phyloP scores from a whole-genome alignment of 345 rosid species.

The Corchorus capsularis region DNA sequence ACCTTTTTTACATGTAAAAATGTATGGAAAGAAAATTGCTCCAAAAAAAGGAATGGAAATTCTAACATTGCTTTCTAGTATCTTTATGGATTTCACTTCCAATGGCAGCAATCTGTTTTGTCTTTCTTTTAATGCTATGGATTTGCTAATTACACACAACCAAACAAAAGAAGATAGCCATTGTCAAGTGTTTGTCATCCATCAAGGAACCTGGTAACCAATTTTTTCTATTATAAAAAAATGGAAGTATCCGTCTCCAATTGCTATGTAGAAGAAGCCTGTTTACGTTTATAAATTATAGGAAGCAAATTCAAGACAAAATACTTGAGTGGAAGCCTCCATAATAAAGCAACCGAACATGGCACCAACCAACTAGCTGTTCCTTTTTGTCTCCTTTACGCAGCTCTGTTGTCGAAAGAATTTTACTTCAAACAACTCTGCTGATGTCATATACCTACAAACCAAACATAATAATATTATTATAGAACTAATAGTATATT shows the following conservation, averaged over 20 bases:
- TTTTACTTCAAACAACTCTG: not conserved
- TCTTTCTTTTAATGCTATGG: not conserved
- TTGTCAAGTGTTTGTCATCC: not conserved
- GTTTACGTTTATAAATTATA: not conserved
- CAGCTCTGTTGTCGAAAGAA: not conserved
- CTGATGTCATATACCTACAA: not conserved
- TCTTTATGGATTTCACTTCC: not conserved
- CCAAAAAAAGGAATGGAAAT: conserved; percentile 10
- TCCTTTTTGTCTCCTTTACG: too few relatives aligned
- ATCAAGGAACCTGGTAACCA: not conserved
- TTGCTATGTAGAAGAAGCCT: too few relatives aligned
- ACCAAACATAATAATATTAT: not conserved
- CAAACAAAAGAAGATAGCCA: not conserved
- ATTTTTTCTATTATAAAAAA: too few relatives aligned
- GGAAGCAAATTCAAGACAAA: not conserved
- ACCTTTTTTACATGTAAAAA: not conserved
- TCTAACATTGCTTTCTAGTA: not conserved
- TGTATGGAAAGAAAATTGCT: not conserved
- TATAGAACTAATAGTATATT: not conserved
- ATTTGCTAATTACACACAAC: not conserved
- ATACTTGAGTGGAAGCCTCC: not conserved
- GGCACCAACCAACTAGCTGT: not conserved
- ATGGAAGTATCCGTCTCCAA: not conserved
- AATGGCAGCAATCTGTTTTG: not conserved
- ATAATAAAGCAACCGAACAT: not conserved